Percentiles rank a stretch among this genome's conserved stretches.
phyloP scores from a whole-genome alignment of 805 yeast species.

The Nakazawaea wickerhamii region DNA sequence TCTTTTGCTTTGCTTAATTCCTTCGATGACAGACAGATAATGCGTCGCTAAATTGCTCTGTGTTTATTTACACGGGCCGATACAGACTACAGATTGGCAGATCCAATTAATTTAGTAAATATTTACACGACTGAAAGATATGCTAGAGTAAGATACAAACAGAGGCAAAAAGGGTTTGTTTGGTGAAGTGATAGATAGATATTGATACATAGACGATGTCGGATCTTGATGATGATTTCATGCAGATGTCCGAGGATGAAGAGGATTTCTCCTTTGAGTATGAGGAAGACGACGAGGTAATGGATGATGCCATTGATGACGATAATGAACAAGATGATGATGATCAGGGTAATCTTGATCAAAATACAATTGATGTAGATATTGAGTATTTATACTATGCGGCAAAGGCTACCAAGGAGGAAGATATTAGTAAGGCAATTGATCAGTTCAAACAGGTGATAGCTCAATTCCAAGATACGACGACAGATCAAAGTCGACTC shows the following conservation, averaged over 20 bases:
- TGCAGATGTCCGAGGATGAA: slow-evolving; percentile 31
- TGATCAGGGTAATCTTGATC: not conserved
- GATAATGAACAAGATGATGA: slow-evolving; percentile 6
- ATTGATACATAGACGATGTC: too few relatives aligned
- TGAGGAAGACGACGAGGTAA: slow-evolving; percentile 17
- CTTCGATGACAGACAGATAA: not conserved
- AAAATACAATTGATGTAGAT: slow-evolving; percentile 11
- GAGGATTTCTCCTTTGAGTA: slow-evolving; percentile 28
- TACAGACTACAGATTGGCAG: not conserved
- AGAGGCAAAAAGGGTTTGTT: too few relatives aligned
- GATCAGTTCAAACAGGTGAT: slow-evolving; percentile 20
- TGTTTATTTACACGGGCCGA: not conserved
- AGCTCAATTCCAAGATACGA: not conserved
- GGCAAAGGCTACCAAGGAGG: slow-evolving; percentile 29
- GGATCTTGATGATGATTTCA: slow-evolving; percentile 27
- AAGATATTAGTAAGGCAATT: slow-evolving; percentile 22
- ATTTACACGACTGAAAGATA: too few relatives aligned
- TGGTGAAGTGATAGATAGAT: too few relatives aligned
- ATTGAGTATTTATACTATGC: slow-evolving; percentile 25
- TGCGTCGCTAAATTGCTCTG: too few relatives aligned
- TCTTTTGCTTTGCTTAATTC: not conserved
- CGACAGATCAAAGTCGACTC: slow-evolving; percentile 4
- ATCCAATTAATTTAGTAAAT: too few relatives aligned
- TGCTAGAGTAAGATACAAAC: too few relatives aligned
- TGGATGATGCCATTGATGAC: slow-evolving; percentile 13